Conservation (phyloP, 768 basidiomycete genomes). For the Tulasnella sp. region DNA sequence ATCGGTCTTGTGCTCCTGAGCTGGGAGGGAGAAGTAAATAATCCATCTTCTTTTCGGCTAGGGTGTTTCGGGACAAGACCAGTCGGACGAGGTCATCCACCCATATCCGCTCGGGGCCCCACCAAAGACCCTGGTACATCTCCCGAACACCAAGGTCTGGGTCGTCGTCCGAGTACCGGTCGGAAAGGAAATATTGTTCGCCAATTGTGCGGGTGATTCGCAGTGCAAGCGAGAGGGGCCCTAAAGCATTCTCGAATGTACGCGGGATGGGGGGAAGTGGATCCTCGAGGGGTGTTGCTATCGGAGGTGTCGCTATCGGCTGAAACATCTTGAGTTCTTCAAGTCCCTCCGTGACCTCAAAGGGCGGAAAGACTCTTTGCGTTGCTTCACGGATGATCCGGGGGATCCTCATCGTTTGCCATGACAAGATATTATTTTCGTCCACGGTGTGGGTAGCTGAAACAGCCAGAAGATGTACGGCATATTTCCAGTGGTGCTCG, state of each 20-base stretch:
- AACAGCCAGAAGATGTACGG: not conserved
- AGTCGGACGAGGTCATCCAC: conserved; percentile 11
- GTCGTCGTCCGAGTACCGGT: not conserved
- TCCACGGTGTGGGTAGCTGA: not conserved
- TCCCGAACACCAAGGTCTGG: not conserved
- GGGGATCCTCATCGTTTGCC: conserved; percentile 1
- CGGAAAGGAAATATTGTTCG: not conserved
- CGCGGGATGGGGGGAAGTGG: not conserved
- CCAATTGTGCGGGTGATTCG: not conserved
- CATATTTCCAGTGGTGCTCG: not conserved
- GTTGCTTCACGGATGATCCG: not conserved
- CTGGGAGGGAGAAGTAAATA: not conserved
- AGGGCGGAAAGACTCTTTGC: not conserved
- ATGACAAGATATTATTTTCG: not conserved
- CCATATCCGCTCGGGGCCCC: conserved; percentile 12
- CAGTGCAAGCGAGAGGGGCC: conserved; percentile 1
- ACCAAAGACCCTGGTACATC: conserved; percentile 14
- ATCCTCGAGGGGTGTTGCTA: not conserved
- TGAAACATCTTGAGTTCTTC: conserved; percentile 6
- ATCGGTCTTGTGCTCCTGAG: not conserved
- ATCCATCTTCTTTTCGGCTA: not conserved
- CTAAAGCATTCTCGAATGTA: conserved; percentile 12
- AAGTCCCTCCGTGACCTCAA: not conserved
- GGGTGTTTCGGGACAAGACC: not conserved
- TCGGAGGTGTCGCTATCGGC: not conserved